Conservation (phyloP, 2,329 filamentous ascomycete genomes). For the Aspergillus sp. region DNA sequence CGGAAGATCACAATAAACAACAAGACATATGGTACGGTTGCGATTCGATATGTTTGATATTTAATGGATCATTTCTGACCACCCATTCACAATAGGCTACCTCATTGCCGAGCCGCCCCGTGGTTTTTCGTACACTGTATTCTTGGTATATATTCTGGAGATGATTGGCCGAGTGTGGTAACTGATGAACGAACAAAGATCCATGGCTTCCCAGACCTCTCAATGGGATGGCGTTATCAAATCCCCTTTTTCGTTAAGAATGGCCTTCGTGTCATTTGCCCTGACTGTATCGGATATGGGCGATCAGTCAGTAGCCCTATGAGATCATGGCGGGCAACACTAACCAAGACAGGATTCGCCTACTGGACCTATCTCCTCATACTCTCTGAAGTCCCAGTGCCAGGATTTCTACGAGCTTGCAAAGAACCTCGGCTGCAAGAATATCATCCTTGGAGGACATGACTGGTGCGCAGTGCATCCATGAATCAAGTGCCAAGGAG, state of each 20-base stretch:
- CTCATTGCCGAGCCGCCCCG: slow-evolving; percentile 4
- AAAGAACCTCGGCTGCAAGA: slow-evolving; percentile 5
- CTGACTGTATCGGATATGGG: slow-evolving; percentile 9
- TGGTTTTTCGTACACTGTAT: slow-evolving; percentile 3
- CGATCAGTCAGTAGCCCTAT: background rate
- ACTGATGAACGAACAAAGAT: too few relatives aligned
- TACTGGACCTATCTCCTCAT: slow-evolving; percentile 1
- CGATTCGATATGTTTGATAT: background rate
- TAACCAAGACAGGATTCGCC: slow-evolving; percentile 2
- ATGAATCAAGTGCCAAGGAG: background rate
- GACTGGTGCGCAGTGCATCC: slow-evolving; percentile 2
- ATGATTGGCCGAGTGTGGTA: too few relatives aligned
- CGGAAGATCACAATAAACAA: background rate
- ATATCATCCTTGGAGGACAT: slow-evolving; percentile 6
- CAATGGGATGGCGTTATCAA: slow-evolving; percentile 5
- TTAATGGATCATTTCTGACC: too few relatives aligned
- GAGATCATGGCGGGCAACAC: background rate
- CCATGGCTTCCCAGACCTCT: slow-evolving; percentile 7
- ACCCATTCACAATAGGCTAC: slow-evolving; percentile 1
- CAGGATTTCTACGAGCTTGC: slow-evolving; percentile 5
- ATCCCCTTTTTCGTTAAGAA: slow-evolving; percentile 5
- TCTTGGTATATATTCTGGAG: background rate
- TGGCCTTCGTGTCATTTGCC: slow-evolving; percentile 6
- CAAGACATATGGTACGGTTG: slow-evolving; percentile 6
- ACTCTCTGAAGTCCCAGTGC: slow-evolving; percentile 5